Percentiles rank a stretch among this genome's conserved stretches.
phyloP scores from a whole-genome alignment of 1,139 yeast species.

The Diutina siamensis region DNA sequence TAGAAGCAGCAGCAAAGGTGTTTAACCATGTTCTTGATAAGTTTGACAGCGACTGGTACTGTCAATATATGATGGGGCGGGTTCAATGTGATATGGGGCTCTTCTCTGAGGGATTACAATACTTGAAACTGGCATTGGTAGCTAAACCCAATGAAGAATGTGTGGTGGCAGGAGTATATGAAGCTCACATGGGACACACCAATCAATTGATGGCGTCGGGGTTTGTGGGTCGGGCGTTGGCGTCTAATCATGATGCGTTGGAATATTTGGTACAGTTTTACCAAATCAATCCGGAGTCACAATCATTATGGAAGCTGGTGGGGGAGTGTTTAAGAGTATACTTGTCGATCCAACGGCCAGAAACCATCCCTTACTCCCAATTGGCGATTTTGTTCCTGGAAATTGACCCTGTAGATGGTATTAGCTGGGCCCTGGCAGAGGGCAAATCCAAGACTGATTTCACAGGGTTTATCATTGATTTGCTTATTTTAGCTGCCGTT shows the following conservation, averaged over 20 bases:
- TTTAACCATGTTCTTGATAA: slow-evolving; percentile 52
- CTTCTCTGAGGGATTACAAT: slow-evolving; percentile 23
- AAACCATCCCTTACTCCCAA: too few relatives aligned
- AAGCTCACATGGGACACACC: slow-evolving; percentile 45
- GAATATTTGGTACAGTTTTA: slow-evolving; percentile 34
- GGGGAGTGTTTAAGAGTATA: slow-evolving; percentile 40
- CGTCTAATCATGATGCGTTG: slow-evolving; percentile 33
- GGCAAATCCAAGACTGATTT: not conserved
- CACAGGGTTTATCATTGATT: not conserved
- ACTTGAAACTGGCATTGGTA: slow-evolving; percentile 27
- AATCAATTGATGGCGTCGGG: slow-evolving; percentile 45
- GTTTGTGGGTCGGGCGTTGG: slow-evolving; percentile 47
- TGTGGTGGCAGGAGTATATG: slow-evolving; percentile 45
- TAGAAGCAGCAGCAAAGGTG: slow-evolving; percentile 79
- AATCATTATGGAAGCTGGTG: slow-evolving; percentile 43
- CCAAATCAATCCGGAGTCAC: slow-evolving; percentile 23
- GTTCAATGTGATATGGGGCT: slow-evolving; percentile 38
- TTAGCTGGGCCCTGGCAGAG: not conserved
- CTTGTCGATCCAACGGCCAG: slow-evolving; percentile 31
- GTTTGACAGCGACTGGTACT: slow-evolving; percentile 38
- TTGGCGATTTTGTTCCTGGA: slow-evolving; percentile 24
- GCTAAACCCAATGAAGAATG: slow-evolving; percentile 42
- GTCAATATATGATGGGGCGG: slow-evolving; percentile 55
- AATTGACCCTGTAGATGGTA: slow-evolving; percentile 9
- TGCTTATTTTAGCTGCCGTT: not conserved